Conservation (phyloP, 345 rosid genomes). For the Pseudoturritis turrita region DNA sequence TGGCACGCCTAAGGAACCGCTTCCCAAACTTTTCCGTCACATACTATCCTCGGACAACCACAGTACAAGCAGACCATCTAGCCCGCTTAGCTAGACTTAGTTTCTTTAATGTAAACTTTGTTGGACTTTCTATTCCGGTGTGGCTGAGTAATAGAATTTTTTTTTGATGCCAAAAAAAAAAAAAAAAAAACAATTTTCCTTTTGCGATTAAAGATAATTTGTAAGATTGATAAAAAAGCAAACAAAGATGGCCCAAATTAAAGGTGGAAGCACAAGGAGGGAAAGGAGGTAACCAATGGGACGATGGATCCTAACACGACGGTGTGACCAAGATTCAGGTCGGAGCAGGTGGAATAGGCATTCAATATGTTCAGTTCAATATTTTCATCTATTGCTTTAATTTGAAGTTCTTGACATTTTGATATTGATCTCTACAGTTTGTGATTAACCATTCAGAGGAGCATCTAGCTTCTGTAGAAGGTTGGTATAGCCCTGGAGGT, state of each 20-base stretch:
- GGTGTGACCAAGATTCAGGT: conserved; percentile 12
- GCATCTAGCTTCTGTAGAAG: conserved; percentile 13
- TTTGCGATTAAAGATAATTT: neutral
- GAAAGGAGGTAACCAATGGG: conserved; percentile 8
- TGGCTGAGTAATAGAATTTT: too few relatives aligned
- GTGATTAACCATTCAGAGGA: conserved; percentile 28
- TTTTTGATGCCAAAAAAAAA: too few relatives aligned
- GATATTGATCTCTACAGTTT: conserved; percentile 4
- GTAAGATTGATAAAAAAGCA: neutral
- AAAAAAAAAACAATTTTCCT: neutral
- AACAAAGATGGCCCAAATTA: conserved; percentile 1
- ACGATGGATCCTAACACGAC: conserved; percentile 3
- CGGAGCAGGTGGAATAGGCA: neutral
- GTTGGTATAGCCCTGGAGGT: conserved; percentile 20
- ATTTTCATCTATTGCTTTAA: too few relatives aligned
- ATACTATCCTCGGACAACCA: too few relatives aligned
- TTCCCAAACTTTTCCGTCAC: too few relatives aligned
- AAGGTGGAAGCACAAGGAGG: conserved; percentile 22
- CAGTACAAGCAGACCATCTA: too few relatives aligned
- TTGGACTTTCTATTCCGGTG: too few relatives aligned
- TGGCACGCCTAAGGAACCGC: too few relatives aligned
- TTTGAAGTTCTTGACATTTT: neutral
- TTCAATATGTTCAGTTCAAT: neutral
- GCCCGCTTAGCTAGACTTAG: too few relatives aligned
- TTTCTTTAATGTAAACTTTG: too few relatives aligned